A percentile compares a stretch with the other conserved stretches of the same genome.
These are phyloP conservation scores for Dicorynia guianensis DNA, from an alignment of 306 rosid genomes.

Conservation along the genomic window DNA sequence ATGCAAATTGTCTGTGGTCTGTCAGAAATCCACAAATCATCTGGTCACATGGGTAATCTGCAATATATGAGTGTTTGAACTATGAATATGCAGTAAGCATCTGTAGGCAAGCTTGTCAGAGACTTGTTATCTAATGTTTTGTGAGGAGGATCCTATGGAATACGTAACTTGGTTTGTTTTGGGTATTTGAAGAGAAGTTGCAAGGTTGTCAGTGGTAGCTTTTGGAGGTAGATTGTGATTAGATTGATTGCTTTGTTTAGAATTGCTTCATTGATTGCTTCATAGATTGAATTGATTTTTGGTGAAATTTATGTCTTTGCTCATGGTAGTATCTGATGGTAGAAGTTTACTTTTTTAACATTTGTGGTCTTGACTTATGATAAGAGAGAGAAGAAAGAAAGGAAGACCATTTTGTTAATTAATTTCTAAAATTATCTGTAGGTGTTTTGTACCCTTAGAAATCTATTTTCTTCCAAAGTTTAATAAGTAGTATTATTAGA, in stretches of 20 bases:
- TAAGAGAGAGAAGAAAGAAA: no score
- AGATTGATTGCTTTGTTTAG: not conserved
- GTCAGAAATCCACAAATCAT: slow-evolving; percentile 11
- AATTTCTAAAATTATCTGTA: no score
- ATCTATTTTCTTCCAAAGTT: no score
- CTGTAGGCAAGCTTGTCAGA: not conserved
- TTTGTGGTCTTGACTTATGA: not conserved
- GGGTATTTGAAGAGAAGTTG: slow-evolving; percentile 18
- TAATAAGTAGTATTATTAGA: no score
- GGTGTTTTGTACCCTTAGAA: no score
- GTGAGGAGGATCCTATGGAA: slow-evolving; percentile 4
- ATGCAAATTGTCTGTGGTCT: slow-evolving; percentile 17
- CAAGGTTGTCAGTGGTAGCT: not conserved
- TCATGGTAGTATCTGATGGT: not conserved
- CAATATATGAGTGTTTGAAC: not conserved
- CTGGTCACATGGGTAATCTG: slow-evolving; percentile 4
- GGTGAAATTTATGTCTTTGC: not conserved
- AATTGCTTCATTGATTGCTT: slow-evolving; percentile 11
- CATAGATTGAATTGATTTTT: not conserved
- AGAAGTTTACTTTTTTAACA: not conserved
- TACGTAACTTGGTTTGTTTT: slow-evolving; percentile 7
- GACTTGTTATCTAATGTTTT: slow-evolving; percentile 17
- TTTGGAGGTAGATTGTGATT: not conserved
- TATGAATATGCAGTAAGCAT: not conserved
- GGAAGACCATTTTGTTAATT: no score